phyloP scores from a whole-genome alignment of 345 rosid species.

The Geranium brycei region DNA sequence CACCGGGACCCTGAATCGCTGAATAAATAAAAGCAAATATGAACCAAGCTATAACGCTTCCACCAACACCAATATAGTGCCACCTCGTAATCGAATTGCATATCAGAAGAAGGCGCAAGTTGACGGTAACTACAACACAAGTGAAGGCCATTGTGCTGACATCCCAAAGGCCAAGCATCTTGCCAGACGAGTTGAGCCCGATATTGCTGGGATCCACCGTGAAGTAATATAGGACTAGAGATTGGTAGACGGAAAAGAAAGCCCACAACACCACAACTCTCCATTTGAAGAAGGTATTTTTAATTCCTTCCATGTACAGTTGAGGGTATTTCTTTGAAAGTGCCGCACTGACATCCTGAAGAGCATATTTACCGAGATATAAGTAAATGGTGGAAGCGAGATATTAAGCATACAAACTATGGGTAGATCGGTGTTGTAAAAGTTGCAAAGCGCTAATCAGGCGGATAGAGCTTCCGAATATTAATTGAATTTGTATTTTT shows the following conservation, averaged over 20 bases:
- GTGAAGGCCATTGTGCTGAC: constrained; percentile 97
- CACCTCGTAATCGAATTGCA: constrained; percentile 85
- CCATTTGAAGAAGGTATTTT: constrained; percentile 77
- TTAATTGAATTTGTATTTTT: too few species aligned
- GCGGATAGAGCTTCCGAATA: too few species aligned
- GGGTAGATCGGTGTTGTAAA: not conserved
- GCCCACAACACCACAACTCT: constrained; percentile 87
- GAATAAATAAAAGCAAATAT: constrained; percentile 61
- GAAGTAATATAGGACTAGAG: constrained; percentile 65
- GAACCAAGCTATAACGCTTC: constrained; percentile 90
- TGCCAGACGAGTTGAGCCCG: constrained; percentile 63
- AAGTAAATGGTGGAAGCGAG: not conserved
- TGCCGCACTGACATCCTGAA: constrained; percentile 86
- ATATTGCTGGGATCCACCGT: constrained; percentile 43
- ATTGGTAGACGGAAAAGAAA: constrained; percentile 74
- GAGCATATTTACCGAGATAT: not conserved
- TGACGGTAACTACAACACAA: constrained; percentile 87
- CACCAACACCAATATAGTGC: constrained; percentile 81
- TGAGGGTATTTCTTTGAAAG: constrained; percentile 95
- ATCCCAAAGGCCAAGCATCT: constrained; percentile 89
- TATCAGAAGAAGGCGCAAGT: constrained; percentile 88
- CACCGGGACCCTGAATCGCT: constrained; percentile 27
- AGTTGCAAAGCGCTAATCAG: too few species aligned
- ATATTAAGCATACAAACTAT: not conserved
- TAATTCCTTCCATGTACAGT: constrained; percentile 84